A percentile compares a stretch with the other conserved stretches of the same genome.
phyloP scores from a whole-genome alignment of 441 rosid genomes.

The Bocquillonia castaneifolia region DNA sequence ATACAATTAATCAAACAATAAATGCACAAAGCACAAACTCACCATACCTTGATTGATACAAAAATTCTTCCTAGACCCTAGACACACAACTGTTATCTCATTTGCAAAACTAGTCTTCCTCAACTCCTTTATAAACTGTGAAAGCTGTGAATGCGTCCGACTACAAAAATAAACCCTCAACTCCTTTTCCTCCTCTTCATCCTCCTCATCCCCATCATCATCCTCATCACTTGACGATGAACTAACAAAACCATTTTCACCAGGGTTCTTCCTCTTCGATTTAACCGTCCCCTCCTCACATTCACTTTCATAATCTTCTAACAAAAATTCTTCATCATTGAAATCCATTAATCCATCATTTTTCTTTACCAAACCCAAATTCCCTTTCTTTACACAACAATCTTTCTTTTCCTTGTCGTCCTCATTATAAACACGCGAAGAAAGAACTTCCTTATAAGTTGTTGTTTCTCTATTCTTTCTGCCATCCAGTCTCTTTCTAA shows the following conservation, averaged over 20 bases:
- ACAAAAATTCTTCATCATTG: conserved; percentile 56
- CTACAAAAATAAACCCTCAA: conserved; percentile 81
- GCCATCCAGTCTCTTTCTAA: conserved; percentile 24
- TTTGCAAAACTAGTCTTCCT: conserved; percentile 60
- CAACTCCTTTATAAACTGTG: conserved; percentile 80
- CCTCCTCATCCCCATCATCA: conserved; percentile 31
- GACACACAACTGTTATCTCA: conserved; percentile 51
- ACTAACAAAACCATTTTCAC: conserved; percentile 28
- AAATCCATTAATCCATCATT: conserved; percentile 30
- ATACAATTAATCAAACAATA: not conserved
- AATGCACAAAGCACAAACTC: not conserved
- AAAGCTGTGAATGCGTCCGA: conserved; percentile 90
- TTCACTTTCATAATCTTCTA: conserved; percentile 82
- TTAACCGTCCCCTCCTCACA: conserved; percentile 45
- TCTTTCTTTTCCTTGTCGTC: too few relatives aligned
- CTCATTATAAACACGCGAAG: conserved; percentile 25
- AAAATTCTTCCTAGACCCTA: conserved; percentile 82
- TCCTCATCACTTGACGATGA: conserved; percentile 71
- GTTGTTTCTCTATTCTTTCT: conserved; percentile 13
- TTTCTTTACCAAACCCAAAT: conserved; percentile 22
- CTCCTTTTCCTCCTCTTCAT: conserved; percentile 37
- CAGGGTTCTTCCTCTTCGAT: conserved; percentile 56
- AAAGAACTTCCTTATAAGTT: too few relatives aligned
- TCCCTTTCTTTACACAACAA: conserved; percentile 21
- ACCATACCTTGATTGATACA: conserved; percentile 75